phyloP scores from a whole-genome alignment of 1,139 yeast genomes.

The Lodderomyces elongisporus region DNA sequence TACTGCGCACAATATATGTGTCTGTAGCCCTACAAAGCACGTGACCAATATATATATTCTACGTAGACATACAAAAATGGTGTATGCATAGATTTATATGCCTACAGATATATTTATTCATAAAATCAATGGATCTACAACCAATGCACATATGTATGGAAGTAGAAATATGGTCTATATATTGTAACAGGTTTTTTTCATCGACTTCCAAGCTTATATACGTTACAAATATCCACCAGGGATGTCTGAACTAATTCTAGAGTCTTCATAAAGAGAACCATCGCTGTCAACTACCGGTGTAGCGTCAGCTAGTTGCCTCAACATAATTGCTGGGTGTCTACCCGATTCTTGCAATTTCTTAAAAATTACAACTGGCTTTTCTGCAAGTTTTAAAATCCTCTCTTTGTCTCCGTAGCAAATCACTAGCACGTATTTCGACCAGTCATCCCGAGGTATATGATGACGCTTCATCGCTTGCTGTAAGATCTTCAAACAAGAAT shows the following conservation, averaged over 20 bases:
- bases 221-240: conserved; percentile 50
- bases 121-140: too few species aligned
- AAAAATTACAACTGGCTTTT: conserved; percentile 84
- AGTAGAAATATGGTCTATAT: too few species aligned
- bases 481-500: conserved; percentile 82
- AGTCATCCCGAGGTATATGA: conserved; percentile 71
- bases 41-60: too few species aligned
- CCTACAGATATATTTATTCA: too few species aligned
- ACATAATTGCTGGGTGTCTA: conserved; percentile 88
- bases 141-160: too few species aligned
- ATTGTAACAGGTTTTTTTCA: too few species aligned
- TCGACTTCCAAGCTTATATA: too few species aligned
- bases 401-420: conserved; percentile 92
- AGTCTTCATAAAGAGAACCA: conserved; percentile 34
- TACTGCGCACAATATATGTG: too few species aligned
- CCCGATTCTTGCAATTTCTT: conserved; percentile 86
- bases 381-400: conserved; percentile 75
- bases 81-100: too few species aligned
- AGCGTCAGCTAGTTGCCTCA: conserved; percentile 64
- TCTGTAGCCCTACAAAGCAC: too few species aligned
- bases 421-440: conserved; percentile 85
- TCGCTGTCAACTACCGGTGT: conserved; percentile 27
- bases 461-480: conserved; percentile 90
- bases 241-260: conserved; percentile 44
- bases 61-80: too few species aligned